Percentiles rank a stretch among this genome's conserved stretches.
phyloP scores from a whole-genome alignment of 371 early-diverging fungal species.

The Apophysomyces sp. region DNA sequence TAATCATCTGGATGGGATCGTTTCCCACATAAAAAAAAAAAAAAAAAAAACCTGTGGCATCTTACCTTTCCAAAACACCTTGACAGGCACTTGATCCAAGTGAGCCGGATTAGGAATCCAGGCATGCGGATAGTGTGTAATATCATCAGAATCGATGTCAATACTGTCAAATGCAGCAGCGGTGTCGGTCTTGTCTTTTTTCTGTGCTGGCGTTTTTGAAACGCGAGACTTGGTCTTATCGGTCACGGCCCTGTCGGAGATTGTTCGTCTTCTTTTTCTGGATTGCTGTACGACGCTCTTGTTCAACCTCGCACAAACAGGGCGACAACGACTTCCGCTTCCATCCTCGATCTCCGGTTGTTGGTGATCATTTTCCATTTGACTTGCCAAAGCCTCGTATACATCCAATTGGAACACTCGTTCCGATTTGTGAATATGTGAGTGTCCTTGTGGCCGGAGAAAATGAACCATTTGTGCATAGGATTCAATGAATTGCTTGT shows the following conservation, averaged over 20 bases:
- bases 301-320: slow-evolving; percentile 1
- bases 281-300: not conserved
- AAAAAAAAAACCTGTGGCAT: not conserved
- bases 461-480: slow-evolving; percentile 16
- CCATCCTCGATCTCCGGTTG: slow-evolving; percentile 4
- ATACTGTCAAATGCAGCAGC: slow-evolving; percentile 15
- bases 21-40: slow-evolving; percentile 6
- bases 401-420: slow-evolving; percentile 9
- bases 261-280: not conserved
- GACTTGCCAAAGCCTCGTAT: slow-evolving; percentile 6
- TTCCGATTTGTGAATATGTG: slow-evolving; percentile 6
- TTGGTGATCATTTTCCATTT: slow-evolving; percentile 3
- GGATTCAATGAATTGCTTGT: slow-evolving; percentile 11
- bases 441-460: slow-evolving; percentile 9
- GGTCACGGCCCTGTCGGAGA: not conserved
- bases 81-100: slow-evolving; percentile 17
- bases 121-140: slow-evolving; percentile 8
- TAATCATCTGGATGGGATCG: not conserved
- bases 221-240: slow-evolving; percentile 3
- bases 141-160: slow-evolving; percentile 19
- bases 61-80: slow-evolving; percentile 26
- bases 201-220: slow-evolving; percentile 1
- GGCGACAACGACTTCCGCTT: slow-evolving; percentile 7
- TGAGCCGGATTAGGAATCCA: slow-evolving; percentile 12
- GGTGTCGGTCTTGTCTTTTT: slow-evolving; percentile 1